Base-by-base conservation (phyloP, 2,329 filamentous ascomycete species). In the Sclerotinia glacialis region DNA sequence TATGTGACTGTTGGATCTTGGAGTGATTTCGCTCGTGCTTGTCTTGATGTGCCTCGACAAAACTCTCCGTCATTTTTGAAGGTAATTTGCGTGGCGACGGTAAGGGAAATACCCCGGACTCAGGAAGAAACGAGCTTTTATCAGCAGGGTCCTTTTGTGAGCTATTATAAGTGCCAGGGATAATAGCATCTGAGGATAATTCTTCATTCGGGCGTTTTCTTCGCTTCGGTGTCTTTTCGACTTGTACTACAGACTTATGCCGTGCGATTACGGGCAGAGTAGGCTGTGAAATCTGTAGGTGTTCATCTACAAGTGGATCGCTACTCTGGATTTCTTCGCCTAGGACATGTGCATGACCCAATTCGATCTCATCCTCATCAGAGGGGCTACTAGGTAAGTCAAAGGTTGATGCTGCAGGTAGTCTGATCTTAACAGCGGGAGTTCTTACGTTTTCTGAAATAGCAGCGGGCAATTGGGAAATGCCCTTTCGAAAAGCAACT, bases 331-430 rank as follows among this genome's bases (percentile, higher is more conserved):
- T 46, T 26, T 66, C 23, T 14, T 76, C 74, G 37, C 68, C 71
- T 23, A 74, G 64, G 1, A 69, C 72, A 67, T 72, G 67, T 34
- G 73, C 69, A 11, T 70, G 50, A 42, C 59, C 72, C 40, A 75
- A 18, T 21, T 73, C 70, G 21, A 76, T 40, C 18, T 75, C 74
- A 0, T 73, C 69, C 56, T 75, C 74, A 16, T 69, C 64, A 23
- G 31, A 56, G 21, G 62, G 61, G 34, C 65, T 67, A 46, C 66
- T 70, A 9, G 59, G 64, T 54, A 28, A 34, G 14, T 26, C 21
- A 34, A 14, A 16, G n/a, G 31, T 3, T 26, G n/a, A 26, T 61
- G 21, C 18, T n/a, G 14, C 34, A 44, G 37, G 14, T 16, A 52
- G n/a, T 18, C 18, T 44, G 21, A 23, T 16, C n/a, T 28, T 52